A percentile compares a stretch with the other conserved stretches of the same genome.
Evolutionary conservation across 352 stramenopile species (phyloP).

Genomic region (Globisporangium orthogonon): DNA sequence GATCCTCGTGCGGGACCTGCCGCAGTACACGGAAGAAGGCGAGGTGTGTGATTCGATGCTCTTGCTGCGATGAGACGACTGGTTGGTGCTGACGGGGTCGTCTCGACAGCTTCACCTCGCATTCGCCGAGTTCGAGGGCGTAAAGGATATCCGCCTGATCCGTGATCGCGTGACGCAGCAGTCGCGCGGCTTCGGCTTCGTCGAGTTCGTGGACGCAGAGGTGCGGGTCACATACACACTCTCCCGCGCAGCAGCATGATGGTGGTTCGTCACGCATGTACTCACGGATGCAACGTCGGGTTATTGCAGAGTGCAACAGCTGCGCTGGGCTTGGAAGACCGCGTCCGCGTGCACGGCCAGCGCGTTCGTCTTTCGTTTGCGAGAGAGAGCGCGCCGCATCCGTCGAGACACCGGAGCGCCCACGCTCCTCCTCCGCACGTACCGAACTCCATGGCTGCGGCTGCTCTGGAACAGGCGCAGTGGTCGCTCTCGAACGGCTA

Average conservation of each 20-base stretch:
- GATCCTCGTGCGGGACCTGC: slow-evolving; percentile 62
- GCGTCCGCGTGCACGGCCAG: slow-evolving; percentile 28
- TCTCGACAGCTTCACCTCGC: slow-evolving; percentile 54
- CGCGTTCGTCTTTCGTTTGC: slow-evolving; percentile 56
- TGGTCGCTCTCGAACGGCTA: slow-evolving; percentile 72
- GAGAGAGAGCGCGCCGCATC: slow-evolving; percentile 21
- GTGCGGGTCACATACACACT: slow-evolving; percentile 19
- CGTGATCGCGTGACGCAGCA: slow-evolving; percentile 58
- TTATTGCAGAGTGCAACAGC: slow-evolving; percentile 15
- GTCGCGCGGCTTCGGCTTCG: slow-evolving; percentile 72
- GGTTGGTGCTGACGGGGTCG: neutral
- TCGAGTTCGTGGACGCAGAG: slow-evolving; percentile 67
- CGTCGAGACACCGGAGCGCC: slow-evolving; percentile 1
- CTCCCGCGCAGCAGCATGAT: neutral
- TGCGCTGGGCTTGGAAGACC: slow-evolving; percentile 24
- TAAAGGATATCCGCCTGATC: slow-evolving; percentile 69
- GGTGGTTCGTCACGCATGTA: neutral
- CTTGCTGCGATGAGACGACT: neutral
- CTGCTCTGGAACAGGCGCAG: slow-evolving; percentile 74
- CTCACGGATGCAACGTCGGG: neutral
- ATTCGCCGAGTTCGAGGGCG: slow-evolving; percentile 56
- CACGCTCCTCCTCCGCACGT: slow-evolving; percentile 7
- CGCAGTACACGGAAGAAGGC: slow-evolving; percentile 64
- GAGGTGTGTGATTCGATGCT: slow-evolving; percentile 32
- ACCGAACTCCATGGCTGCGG: slow-evolving; percentile 44